These are phyloP conservation scores for Geranium incanum DNA, from an alignment of 441 rosid species.

Conservation along the genomic window DNA sequence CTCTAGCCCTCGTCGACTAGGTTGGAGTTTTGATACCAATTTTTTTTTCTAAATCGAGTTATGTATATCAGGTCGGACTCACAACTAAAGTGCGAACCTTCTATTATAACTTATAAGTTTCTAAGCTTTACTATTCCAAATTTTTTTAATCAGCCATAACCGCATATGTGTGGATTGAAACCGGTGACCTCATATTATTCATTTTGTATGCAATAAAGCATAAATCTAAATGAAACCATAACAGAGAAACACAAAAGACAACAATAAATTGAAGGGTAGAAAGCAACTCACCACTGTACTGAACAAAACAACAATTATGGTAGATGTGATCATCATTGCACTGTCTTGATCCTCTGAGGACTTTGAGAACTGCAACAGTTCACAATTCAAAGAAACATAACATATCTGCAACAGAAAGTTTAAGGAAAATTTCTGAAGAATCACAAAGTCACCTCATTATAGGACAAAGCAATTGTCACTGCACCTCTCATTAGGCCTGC, in stretches of 20 bases:
- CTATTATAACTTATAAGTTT: too few species aligned
- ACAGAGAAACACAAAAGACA: too few species aligned
- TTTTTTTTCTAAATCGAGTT: too few species aligned
- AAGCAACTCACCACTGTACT: conserved; percentile 47
- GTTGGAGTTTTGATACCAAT: too few species aligned
- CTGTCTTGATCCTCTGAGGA: conserved; percentile 12
- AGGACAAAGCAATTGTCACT: conserved; percentile 62
- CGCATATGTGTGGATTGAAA: too few species aligned
- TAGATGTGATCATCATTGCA: conserved; percentile 45
- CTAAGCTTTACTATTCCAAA: too few species aligned
- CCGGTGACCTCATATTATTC: background rate
- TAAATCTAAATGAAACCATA: too few species aligned
- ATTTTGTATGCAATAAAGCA: too few species aligned
- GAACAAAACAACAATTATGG: conserved; percentile 58
- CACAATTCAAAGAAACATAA: background rate
- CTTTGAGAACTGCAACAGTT: conserved; percentile 42
- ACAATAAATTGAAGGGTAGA: background rate
- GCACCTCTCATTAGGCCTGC: conserved; percentile 80
- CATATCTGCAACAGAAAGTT: conserved; percentile 8
- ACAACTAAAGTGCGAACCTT: too few species aligned
- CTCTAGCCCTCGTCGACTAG: too few species aligned
- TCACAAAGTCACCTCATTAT: conserved; percentile 29
- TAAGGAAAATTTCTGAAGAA: background rate
- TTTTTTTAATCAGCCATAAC: too few species aligned
- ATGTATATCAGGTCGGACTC: too few species aligned